Conservation (phyloP, 2,329 filamentous ascomycete genomes). For the Sporothrix schenckii region DNA sequence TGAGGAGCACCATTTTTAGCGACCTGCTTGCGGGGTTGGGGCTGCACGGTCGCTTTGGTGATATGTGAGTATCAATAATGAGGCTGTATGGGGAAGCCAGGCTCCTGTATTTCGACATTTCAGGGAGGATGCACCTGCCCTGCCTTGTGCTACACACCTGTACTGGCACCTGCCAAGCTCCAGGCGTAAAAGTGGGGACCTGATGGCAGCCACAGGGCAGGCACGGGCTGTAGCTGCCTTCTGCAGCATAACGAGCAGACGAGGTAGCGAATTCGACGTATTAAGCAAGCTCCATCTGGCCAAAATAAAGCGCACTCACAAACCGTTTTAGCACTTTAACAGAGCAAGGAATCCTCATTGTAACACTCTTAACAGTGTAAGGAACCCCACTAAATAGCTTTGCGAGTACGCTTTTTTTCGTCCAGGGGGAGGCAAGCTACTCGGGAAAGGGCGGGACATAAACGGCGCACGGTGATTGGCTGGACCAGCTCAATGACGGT, state of each 20-base stretch:
- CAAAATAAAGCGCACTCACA: too few species aligned
- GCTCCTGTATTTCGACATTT: conserved; percentile 8
- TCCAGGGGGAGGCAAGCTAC: too few species aligned
- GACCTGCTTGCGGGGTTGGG: neutral
- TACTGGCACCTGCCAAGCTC: conserved; percentile 15
- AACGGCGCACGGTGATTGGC: conserved; percentile 25
- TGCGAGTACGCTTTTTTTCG: too few species aligned
- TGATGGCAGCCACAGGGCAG: conserved; percentile 16
- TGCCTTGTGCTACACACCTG: neutral
- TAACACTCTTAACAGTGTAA: too few species aligned
- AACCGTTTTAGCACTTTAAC: too few species aligned
- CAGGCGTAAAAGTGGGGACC: conserved; percentile 15
- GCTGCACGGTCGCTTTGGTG: neutral
- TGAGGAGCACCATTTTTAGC: conserved; percentile 70
- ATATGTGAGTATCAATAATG: neutral
- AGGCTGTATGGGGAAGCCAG: conserved; percentile 8
- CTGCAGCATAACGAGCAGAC: conserved; percentile 10
- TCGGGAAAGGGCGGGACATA: conserved; percentile 29
- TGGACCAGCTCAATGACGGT: conserved; percentile 21
- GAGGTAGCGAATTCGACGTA: neutral
- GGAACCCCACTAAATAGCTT: too few species aligned
- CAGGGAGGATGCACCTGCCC: neutral
- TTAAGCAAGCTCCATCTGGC: conserved; percentile 20
- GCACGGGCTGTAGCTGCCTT: conserved; percentile 20
- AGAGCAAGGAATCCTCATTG: too few species aligned